Conservation (phyloP, 768 basidiomycete species). For the Leccinum ochraceum region DNA sequence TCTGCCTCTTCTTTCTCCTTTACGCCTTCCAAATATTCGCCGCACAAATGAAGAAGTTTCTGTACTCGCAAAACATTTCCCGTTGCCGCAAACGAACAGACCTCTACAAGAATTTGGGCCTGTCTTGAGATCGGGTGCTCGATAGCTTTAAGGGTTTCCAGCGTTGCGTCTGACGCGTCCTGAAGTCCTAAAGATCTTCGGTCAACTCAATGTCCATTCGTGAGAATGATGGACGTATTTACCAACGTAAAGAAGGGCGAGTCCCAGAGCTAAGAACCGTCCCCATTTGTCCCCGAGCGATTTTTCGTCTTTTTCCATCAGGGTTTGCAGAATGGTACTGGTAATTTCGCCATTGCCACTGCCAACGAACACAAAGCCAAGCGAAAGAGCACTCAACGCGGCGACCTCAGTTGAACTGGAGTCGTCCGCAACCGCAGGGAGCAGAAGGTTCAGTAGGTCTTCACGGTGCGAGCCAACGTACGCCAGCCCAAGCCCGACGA, state of each 20-base stretch:
- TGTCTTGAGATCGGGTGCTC: slow-evolving; percentile 91
- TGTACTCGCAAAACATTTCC: slow-evolving; percentile 95
- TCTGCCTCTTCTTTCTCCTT: slow-evolving; percentile 38
- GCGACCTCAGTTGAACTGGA: slow-evolving; percentile 85
- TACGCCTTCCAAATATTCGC: slow-evolving; percentile 74
- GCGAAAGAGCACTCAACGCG: slow-evolving; percentile 79
- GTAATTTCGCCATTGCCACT: slow-evolving; percentile 94
- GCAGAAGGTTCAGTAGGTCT: slow-evolving; percentile 75
- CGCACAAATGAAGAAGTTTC: slow-evolving; percentile 88
- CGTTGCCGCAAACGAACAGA: slow-evolving; percentile 92
- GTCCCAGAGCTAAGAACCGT: slow-evolving; percentile 83
- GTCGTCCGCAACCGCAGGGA: slow-evolving; percentile 84
- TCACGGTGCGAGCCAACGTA: slow-evolving; percentile 93
- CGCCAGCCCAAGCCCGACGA: slow-evolving; percentile 91
- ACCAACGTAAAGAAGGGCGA: slow-evolving; percentile 93
- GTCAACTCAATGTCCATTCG: slow-evolving; percentile 11
- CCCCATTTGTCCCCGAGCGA: slow-evolving; percentile 93
- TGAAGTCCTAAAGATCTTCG: slow-evolving; percentile 65
- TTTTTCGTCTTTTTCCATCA: slow-evolving; percentile 82
- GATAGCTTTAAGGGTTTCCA: slow-evolving; percentile 91
- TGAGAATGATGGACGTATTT: slow-evolving; percentile 20
- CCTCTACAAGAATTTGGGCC: slow-evolving; percentile 89
- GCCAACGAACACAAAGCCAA: slow-evolving; percentile 95
- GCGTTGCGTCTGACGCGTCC: slow-evolving; percentile 90
- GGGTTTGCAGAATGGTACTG: slow-evolving; percentile 81